A percentile compares a stretch with the other conserved stretches of the same genome.
Conservation (phyloP, 345 rosid genomes). For the Cochlearia excelsa region DNA sequence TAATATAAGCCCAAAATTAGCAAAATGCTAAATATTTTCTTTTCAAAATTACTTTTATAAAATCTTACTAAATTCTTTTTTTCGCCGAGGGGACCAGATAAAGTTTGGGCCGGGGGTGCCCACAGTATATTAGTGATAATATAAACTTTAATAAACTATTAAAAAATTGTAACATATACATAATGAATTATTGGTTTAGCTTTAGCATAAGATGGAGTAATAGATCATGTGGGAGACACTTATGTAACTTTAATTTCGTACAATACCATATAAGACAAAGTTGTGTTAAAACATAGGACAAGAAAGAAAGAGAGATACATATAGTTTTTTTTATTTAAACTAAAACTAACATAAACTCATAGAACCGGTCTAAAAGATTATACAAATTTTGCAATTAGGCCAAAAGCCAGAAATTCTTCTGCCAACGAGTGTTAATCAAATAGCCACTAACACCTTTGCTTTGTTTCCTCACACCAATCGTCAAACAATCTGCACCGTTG, state of each 20-base stretch:
- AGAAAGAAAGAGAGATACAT: constrained; percentile 2
- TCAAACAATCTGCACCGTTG: constrained; percentile 68
- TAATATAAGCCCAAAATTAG: too few relatives aligned
- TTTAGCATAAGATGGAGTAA: neutral
- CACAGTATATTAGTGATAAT: too few relatives aligned
- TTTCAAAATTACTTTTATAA: too few relatives aligned
- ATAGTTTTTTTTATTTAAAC: constrained; percentile 10
- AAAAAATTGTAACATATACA: too few relatives aligned
- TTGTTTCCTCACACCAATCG: constrained; percentile 91
- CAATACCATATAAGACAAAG: constrained; percentile 16
- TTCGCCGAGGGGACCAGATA: too few relatives aligned
- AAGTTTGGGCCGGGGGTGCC: too few relatives aligned
- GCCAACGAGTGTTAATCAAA: constrained; percentile 86
- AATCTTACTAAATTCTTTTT: too few relatives aligned
- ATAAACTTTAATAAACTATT: too few relatives aligned
- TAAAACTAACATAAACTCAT: constrained; percentile 14
- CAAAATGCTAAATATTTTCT: too few relatives aligned
- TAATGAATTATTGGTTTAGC: too few relatives aligned
- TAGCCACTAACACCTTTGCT: constrained; percentile 80
- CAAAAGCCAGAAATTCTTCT: constrained; percentile 94
- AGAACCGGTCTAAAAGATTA: constrained; percentile 7
- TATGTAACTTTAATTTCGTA: constrained; percentile 12
- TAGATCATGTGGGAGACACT: constrained; percentile 1
- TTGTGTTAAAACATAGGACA: constrained; percentile 14
- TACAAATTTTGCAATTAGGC: constrained; percentile 44